These are phyloP conservation scores for Nakaseomyces bracarensis DNA, from an alignment of 1,139 yeast species.

Conservation along the genomic window DNA sequence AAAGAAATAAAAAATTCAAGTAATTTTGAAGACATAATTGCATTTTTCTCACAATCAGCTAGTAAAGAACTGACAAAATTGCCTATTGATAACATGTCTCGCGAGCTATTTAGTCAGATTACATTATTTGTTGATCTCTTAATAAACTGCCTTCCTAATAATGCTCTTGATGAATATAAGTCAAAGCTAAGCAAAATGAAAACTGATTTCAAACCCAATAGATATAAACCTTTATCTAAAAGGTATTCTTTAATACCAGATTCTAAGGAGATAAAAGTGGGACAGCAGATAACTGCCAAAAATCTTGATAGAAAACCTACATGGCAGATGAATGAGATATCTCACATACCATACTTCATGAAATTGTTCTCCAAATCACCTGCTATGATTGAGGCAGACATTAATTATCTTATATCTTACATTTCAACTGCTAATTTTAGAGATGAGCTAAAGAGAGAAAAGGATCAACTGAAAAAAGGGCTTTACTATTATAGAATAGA, in stretches of 20 bases:
- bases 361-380: slow-evolving; percentile 39
- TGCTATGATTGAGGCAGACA: slow-evolving; percentile 43
- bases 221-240: slow-evolving; percentile 21
- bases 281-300: neutral
- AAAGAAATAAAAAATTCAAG: slow-evolving; percentile 32
- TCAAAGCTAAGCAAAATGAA: slow-evolving; percentile 22
- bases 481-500: slow-evolving; percentile 37
- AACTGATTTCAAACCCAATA: slow-evolving; percentile 12
- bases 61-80: slow-evolving; percentile 54
- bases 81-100: slow-evolving; percentile 39
- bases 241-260: slow-evolving; percentile 8
- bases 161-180: slow-evolving; percentile 40
- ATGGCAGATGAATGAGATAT: slow-evolving; percentile 44
- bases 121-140: slow-evolving; percentile 50
- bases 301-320: slow-evolving; percentile 34
- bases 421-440: slow-evolving; percentile 35
- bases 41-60: slow-evolving; percentile 57
- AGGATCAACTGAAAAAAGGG: slow-evolving; percentile 35
- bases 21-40: slow-evolving; percentile 55
- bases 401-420: slow-evolving; percentile 36
- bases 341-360: slow-evolving; percentile 36
- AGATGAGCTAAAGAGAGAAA: slow-evolving; percentile 31
- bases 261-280: neutral
- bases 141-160: slow-evolving; percentile 42
- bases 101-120: slow-evolving; percentile 48